Evolutionary conservation across 2,329 filamentous ascomycete species (phyloP).

Genomic region (Sclerotinia minor): DNA sequence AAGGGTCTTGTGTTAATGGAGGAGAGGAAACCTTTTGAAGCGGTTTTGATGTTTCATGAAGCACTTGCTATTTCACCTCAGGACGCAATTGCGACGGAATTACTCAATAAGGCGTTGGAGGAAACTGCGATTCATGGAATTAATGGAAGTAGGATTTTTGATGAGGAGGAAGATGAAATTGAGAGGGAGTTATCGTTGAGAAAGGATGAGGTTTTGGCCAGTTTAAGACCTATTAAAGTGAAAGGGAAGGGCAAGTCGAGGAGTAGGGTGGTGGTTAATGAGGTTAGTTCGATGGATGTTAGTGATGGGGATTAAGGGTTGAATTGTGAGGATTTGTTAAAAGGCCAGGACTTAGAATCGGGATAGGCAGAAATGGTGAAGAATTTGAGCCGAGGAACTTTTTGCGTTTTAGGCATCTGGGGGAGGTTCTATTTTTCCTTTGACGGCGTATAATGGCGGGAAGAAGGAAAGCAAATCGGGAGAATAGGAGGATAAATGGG

Average conservation of each 20-base stretch:
- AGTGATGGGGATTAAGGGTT: constrained; percentile 52
- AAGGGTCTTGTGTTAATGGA: constrained; percentile 86
- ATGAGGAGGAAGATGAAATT: constrained; percentile 54
- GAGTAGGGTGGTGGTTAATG: constrained; percentile 42
- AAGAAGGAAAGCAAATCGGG: background rate
- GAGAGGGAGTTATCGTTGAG: constrained; percentile 53
- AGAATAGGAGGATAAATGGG: constrained; percentile 1
- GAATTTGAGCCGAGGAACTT: background rate
- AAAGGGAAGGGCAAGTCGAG: constrained; percentile 48
- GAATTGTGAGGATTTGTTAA: background rate
- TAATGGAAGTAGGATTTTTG: constrained; percentile 34
- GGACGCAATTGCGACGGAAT: constrained; percentile 77
- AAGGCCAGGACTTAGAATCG: background rate
- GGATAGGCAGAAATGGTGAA: background rate
- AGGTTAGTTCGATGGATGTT: constrained; percentile 55
- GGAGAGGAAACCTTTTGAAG: constrained; percentile 70
- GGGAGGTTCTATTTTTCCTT: constrained; percentile 1
- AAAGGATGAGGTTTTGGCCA: constrained; percentile 49
- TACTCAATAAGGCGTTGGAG: constrained; percentile 70
- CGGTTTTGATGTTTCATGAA: constrained; percentile 80
- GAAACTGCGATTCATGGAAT: constrained; percentile 51
- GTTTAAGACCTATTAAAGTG: constrained; percentile 44
- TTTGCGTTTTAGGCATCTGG: background rate
- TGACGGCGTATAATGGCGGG: background rate
- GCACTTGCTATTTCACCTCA: constrained; percentile 76